Conservation (phyloP, 108 stramenopile species). For the Mediolabrus comicus region DNA sequence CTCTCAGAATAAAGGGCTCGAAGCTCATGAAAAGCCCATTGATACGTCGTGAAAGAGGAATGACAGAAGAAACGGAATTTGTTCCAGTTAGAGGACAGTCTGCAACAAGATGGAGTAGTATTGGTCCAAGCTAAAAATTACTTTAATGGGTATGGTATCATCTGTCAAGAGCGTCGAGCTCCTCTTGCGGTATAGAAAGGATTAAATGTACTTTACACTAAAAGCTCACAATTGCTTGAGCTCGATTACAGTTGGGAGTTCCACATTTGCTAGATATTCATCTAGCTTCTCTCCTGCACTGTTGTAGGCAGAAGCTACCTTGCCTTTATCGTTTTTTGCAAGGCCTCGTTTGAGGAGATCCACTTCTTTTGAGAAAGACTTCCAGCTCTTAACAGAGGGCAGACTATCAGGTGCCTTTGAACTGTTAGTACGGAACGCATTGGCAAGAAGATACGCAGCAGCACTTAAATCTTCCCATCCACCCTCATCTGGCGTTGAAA, state of each 20-base stretch:
- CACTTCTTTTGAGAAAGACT: constrained; percentile 70
- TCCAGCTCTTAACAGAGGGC: constrained; percentile 77
- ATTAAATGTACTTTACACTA: no score
- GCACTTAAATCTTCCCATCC: constrained; percentile 76
- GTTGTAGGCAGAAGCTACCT: constrained; percentile 49
- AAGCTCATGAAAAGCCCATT: constrained; percentile 6
- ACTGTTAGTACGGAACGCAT: constrained; percentile 73
- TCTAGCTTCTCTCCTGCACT: constrained; percentile 59
- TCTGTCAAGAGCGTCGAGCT: background rate
- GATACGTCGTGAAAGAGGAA: constrained; percentile 1
- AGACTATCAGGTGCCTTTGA: constrained; percentile 63
- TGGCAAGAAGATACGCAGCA: constrained; percentile 67
- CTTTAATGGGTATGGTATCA: no score
- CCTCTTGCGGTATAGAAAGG: no score
- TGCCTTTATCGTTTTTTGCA: constrained; percentile 62
- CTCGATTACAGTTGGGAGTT: constrained; percentile 57
- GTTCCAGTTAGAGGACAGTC: constrained; percentile 9
- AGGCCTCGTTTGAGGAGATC: constrained; percentile 55
- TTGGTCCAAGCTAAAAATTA: background rate
- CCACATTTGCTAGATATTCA: constrained; percentile 68
- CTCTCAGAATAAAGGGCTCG: constrained; percentile 6
- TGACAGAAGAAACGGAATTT: constrained; percentile 11
- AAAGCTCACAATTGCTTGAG: constrained; percentile 18
- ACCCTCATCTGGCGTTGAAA: constrained; percentile 61
- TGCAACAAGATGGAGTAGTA: background rate